Evolutionary conservation across 2,329 filamentous ascomycete genomes (phyloP).

Genomic region (Diaporthe sp.): DNA sequence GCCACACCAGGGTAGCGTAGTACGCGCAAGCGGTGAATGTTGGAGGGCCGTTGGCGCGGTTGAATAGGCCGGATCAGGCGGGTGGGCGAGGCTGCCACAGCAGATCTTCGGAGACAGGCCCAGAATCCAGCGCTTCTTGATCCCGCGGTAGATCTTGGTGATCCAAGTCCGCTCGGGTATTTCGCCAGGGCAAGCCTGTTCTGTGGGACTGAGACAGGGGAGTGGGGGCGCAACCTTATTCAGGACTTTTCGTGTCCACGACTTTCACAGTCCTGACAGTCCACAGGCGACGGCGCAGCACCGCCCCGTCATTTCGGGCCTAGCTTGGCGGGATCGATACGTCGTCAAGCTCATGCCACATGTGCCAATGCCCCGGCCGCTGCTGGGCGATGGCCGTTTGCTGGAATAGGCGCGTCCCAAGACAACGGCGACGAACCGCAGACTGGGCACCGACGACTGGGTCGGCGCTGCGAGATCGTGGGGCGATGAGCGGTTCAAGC

Average conservation of each 20-base stretch:
- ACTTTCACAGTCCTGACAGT: slow-evolving; percentile 3
- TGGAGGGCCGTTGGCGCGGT: slow-evolving; percentile 7
- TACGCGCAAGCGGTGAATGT: slow-evolving; percentile 23
- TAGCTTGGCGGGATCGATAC: slow-evolving; percentile 24
- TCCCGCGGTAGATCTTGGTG: slow-evolving; percentile 32
- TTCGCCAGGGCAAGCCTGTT: slow-evolving; percentile 33
- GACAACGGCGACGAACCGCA: neutral
- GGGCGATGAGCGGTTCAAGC: neutral
- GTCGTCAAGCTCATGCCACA: slow-evolving; percentile 26
- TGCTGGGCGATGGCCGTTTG: slow-evolving; percentile 15
- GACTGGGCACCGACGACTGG: neutral
- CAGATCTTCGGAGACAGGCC: neutral
- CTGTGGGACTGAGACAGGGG: slow-evolving; percentile 24
- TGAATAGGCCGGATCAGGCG: neutral
- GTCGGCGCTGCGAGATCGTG: slow-evolving; percentile 17
- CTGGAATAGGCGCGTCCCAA: slow-evolving; percentile 10
- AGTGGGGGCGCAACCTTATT: slow-evolving; percentile 39
- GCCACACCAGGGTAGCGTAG: slow-evolving; percentile 19
- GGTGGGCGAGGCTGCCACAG: neutral
- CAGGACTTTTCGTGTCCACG: slow-evolving; percentile 33
- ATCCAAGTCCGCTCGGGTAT: slow-evolving; percentile 26
- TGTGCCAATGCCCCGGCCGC: slow-evolving; percentile 4
- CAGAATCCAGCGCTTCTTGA: slow-evolving; percentile 22
- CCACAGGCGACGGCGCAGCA: slow-evolving; percentile 24
- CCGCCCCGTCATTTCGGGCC: slow-evolving; percentile 30